These are phyloP conservation scores for Penicillium paneum DNA, from an alignment of 2,329 filamentous ascomycete species.

Conservation along the genomic window DNA sequence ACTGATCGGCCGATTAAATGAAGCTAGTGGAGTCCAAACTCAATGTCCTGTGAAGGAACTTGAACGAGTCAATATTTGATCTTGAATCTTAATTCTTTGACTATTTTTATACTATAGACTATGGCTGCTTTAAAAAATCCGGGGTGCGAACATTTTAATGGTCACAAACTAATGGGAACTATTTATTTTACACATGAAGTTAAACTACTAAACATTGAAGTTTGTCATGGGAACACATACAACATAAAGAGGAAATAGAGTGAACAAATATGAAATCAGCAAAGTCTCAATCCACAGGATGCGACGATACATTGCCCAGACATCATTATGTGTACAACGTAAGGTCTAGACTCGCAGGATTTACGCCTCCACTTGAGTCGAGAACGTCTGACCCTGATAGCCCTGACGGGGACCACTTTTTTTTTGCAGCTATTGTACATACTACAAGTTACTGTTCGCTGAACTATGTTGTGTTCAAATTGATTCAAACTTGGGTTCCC, in stretches of 20 bases:
- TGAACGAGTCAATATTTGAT: background rate
- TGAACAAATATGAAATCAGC: too few relatives aligned
- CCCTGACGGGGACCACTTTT: background rate
- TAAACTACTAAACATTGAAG: background rate
- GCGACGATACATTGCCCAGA: background rate
- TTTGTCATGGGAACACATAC: background rate
- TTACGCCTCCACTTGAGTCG: background rate
- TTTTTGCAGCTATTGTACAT: background rate
- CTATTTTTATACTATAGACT: background rate
- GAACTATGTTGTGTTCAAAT: background rate
- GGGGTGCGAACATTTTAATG: background rate
- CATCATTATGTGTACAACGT: background rate
- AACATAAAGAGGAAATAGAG: background rate
- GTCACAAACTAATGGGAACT: background rate
- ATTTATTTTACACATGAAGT: background rate
- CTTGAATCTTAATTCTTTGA: background rate
- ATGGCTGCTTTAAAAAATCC: background rate
- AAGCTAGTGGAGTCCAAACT: conserved; percentile 4
- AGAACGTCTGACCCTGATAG: background rate
- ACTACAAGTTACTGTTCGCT: too few relatives aligned
- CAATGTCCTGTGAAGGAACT: background rate
- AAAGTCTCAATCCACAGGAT: background rate
- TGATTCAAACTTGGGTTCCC: too few relatives aligned
- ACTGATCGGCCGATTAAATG: background rate
- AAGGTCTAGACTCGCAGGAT: background rate